phyloP scores from a whole-genome alignment of 2,329 filamentous ascomycete species.

The Achaetomium macrosporum region DNA sequence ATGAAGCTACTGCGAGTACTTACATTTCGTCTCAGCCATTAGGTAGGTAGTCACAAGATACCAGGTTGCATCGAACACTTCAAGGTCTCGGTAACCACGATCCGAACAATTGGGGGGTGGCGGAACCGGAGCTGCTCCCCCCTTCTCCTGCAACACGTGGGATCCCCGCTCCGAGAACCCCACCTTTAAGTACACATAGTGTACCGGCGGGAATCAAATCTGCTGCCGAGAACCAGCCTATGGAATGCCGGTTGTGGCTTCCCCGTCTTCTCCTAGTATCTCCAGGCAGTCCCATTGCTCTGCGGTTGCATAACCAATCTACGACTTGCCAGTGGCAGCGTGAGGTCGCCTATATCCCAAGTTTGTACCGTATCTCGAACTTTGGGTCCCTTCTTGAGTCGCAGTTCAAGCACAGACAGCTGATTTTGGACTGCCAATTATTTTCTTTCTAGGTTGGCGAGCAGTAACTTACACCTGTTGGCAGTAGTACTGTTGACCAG shows the following conservation, averaged over 20 bases:
- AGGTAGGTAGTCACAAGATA: no score
- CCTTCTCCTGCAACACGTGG: neutral
- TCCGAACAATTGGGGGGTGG: neutral
- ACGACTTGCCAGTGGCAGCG: neutral
- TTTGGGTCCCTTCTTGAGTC: neutral
- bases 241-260: neutral
- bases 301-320: neutral
- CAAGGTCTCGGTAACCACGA: neutral
- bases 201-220: neutral
- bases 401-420: no score
- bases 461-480: no score
- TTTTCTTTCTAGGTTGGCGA: neutral
- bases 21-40: no score
- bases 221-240: neutral
- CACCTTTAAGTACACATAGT: neutral
- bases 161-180: constrained; percentile 2
- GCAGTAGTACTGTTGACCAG: no score
- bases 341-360: neutral
- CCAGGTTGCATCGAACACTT: no score
- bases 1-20: no score
- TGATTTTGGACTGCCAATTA: no score
- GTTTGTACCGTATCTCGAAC: neutral
- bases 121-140: neutral
- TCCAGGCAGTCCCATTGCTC: neutral
- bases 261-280: neutral